Evolutionary conservation across 2,329 filamentous ascomycete species (phyloP).

Genomic region (Byssochlamys sp.): DNA sequence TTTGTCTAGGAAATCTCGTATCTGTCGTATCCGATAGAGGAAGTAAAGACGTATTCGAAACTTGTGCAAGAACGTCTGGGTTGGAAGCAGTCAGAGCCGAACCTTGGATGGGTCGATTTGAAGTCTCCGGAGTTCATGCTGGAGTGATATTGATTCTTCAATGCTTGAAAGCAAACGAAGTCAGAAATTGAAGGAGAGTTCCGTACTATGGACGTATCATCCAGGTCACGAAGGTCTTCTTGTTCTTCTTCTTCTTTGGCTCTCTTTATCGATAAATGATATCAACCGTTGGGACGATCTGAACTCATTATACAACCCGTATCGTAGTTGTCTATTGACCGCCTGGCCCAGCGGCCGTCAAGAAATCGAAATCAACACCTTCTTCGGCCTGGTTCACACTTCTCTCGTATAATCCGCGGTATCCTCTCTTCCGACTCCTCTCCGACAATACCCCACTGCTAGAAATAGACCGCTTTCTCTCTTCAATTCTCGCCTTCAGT

Average conservation of each 20-base stretch:
- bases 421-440: conserved; percentile 25
- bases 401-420: conserved; percentile 33
- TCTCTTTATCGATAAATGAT: neutral
- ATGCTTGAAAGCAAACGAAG: neutral
- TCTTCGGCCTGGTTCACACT: conserved; percentile 36
- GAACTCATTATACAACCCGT: neutral
- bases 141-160: neutral
- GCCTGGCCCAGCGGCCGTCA: conserved; percentile 17
- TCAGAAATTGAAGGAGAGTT: neutral
- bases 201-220: neutral
- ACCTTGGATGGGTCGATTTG: conserved; percentile 34
- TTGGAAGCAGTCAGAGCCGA: conserved; percentile 34
- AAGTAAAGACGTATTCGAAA: conserved; percentile 30
- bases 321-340: neutral
- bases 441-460: conserved; percentile 10
- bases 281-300: no score
- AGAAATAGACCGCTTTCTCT: conserved; percentile 14
- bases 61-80: conserved; percentile 29
- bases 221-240: neutral
- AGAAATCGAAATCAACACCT: conserved; percentile 33
- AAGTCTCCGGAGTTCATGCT: conserved; percentile 21
- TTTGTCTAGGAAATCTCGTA: conserved; percentile 21
- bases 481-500: conserved; percentile 29
- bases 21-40: conserved; percentile 28
- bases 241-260: neutral